Percentiles rank a stretch among this genome's conserved stretches.
These are phyloP conservation scores for Sporothrix humicola DNA, from an alignment of 2,329 filamentous ascomycete genomes.

Conservation along the genomic window DNA sequence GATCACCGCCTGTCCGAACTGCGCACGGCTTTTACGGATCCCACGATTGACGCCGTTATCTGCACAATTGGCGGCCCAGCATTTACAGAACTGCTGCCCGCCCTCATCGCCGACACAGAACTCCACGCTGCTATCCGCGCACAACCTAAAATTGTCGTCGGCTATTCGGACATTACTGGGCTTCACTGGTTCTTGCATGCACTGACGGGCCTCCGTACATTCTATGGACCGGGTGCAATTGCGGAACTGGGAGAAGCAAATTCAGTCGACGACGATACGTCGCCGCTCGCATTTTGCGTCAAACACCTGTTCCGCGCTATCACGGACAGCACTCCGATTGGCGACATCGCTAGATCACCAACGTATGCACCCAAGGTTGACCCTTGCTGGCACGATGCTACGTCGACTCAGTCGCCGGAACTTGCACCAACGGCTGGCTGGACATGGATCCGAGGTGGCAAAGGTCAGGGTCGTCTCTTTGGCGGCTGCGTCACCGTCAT, in stretches of 20 bases:
- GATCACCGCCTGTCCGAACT: neutral
- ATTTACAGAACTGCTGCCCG: slow-evolving; percentile 9
- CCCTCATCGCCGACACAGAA: slow-evolving; percentile 1
- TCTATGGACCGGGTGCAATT: slow-evolving; percentile 7
- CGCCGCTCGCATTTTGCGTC: neutral
- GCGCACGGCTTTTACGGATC: slow-evolving; percentile 4
- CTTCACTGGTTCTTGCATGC: slow-evolving; percentile 7
- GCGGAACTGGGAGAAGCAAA: neutral
- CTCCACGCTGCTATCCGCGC: slow-evolving; percentile 1
- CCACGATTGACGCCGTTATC: neutral
- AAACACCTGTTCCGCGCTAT: slow-evolving; percentile 13
- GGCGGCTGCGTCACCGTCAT: slow-evolving; percentile 14
- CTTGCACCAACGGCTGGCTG: neutral
- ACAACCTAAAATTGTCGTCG: neutral
- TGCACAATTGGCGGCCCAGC: neutral
- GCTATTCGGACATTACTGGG: slow-evolving; percentile 1
- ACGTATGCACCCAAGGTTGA: neutral
- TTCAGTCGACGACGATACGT: neutral
- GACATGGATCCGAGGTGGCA: neutral
- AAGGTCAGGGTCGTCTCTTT: slow-evolving; percentile 9
- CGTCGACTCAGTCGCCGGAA: neutral
- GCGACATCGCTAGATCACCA: neutral
- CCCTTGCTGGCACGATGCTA: neutral
- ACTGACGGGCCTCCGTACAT: neutral
- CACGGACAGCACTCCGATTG: neutral